These are phyloP conservation scores for Cladophialophora carrionii DNA, from an alignment of 2,329 filamentous ascomycete species.

Conservation along the genomic window DNA sequence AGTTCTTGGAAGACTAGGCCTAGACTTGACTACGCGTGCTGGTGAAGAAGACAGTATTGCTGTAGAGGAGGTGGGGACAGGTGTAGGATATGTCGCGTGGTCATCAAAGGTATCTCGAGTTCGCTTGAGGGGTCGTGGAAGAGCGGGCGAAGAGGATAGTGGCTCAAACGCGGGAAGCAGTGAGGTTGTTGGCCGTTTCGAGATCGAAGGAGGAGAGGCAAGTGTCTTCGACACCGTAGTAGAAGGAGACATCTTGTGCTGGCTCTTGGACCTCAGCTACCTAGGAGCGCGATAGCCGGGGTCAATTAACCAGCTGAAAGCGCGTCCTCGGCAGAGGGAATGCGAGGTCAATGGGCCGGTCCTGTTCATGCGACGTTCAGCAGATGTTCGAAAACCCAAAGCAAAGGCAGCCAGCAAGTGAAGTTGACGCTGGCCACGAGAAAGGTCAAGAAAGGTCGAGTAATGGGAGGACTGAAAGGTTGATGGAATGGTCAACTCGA, in stretches of 20 bases:
- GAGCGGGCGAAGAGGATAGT: slow-evolving; percentile 53
- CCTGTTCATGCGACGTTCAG: slow-evolving; percentile 24
- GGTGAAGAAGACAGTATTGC: slow-evolving; percentile 88
- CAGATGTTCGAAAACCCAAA: slow-evolving; percentile 4
- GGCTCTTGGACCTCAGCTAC: slow-evolving; percentile 20
- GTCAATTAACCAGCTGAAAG: slow-evolving; percentile 39
- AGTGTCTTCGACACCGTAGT: slow-evolving; percentile 30
- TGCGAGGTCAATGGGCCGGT: slow-evolving; percentile 21
- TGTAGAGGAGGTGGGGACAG: slow-evolving; percentile 89
- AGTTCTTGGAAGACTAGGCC: slow-evolving; percentile 63
- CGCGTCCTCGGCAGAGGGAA: slow-evolving; percentile 45
- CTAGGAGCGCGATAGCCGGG: slow-evolving; percentile 20
- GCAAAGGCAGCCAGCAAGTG: slow-evolving; percentile 9
- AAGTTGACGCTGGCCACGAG: slow-evolving; percentile 27
- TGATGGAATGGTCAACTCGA: slow-evolving; percentile 8
- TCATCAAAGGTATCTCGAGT: slow-evolving; percentile 50
- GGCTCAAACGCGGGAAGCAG: slow-evolving; percentile 56
- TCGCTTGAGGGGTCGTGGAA: slow-evolving; percentile 54
- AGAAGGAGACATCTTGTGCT: slow-evolving; percentile 31
- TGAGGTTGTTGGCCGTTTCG: slow-evolving; percentile 52
- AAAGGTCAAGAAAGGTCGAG: slow-evolving; percentile 25
- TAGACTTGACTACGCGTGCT: slow-evolving; percentile 56
- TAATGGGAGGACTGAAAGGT: slow-evolving; percentile 3
- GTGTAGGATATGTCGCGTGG: slow-evolving; percentile 78
- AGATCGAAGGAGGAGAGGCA: slow-evolving; percentile 43